Evolutionary conservation across 495 filamentous ascomycete species (phyloP).

Genomic region (Cladorrhinum samala): DNA sequence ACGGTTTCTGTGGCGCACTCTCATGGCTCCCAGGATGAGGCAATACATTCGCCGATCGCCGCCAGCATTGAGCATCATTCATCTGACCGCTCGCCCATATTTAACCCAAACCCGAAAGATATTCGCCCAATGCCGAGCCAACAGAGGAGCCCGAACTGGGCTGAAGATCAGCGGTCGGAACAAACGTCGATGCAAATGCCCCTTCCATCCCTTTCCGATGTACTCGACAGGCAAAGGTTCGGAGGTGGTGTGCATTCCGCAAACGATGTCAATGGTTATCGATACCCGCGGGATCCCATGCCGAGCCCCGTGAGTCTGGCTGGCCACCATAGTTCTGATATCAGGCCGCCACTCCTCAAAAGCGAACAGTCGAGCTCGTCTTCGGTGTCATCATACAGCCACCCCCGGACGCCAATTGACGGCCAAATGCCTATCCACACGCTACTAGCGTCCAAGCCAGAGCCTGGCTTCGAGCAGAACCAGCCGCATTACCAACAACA

Average conservation of each 20-base stretch:
- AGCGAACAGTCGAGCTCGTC: constrained; percentile 30
- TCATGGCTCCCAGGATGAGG: constrained; percentile 28
- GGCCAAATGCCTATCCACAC: constrained; percentile 42
- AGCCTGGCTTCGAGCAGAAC: constrained; percentile 15
- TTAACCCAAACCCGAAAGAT: constrained; percentile 17
- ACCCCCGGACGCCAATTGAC: constrained; percentile 38
- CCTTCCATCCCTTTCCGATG: constrained; percentile 31
- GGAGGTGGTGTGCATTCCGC: constrained; percentile 6
- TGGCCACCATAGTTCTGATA: constrained; percentile 9
- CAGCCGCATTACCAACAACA: constrained; percentile 12
- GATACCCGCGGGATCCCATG: constrained; percentile 10
- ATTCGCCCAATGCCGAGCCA: constrained; percentile 2
- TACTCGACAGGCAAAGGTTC: constrained; percentile 23
- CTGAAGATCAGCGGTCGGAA: constrained; percentile 21
- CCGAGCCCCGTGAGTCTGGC: constrained; percentile 14
- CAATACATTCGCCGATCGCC: constrained; percentile 26
- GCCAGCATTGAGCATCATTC: constrained; percentile 14
- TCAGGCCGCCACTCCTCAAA: constrained; percentile 25
- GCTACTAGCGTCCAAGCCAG: constrained; percentile 34
- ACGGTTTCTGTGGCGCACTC: constrained; percentile 31
- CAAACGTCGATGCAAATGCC: constrained; percentile 16
- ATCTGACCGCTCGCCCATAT: constrained; percentile 21
- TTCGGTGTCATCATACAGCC: constrained; percentile 23
- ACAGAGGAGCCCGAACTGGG: constrained; percentile 13
- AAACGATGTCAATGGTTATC: constrained; percentile 18